phyloP scores from a whole-genome alignment of 148 eudicot genomes.

The Silene conica region DNA sequence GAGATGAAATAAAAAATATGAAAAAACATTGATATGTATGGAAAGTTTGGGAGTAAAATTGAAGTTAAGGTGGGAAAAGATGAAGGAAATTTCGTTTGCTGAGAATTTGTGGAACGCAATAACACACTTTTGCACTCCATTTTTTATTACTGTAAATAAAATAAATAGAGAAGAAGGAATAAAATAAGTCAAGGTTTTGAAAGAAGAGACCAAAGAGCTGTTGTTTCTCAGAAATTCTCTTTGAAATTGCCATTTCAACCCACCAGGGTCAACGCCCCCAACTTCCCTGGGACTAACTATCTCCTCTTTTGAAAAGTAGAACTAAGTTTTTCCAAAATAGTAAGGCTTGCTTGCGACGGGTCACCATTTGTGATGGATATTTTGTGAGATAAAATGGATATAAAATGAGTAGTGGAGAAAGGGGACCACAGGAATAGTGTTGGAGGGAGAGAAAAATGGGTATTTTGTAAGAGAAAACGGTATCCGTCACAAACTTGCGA shows the following conservation, averaged over 20 bases:
- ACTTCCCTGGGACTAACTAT: no score
- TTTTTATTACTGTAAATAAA: not conserved
- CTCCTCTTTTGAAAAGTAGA: no score
- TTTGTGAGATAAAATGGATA: no score
- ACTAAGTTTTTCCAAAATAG: no score
- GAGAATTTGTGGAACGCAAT: not conserved
- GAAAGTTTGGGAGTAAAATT: not conserved
- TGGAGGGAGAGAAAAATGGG: no score
- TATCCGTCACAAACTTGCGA: no score
- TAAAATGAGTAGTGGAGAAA: no score
- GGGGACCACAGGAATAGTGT: no score
- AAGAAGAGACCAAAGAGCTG: not conserved
- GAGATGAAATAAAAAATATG: not conserved
- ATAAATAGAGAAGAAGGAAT: not conserved
- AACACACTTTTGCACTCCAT: not conserved
- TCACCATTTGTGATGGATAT: no score
- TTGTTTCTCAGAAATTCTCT: not conserved
- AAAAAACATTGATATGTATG: not conserved
- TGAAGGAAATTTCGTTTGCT: conserved; percentile 18
- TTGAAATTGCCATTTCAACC: not conserved
- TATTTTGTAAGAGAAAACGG: no score
- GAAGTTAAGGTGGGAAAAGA: not conserved
- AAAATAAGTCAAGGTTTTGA: not conserved
- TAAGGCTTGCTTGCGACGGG: no score
- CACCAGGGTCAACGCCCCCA: not conserved